Percentiles rank a stretch among this genome's conserved stretches.
Evolutionary conservation across 345 rosid species (phyloP).

Genomic region (Boechera divaricarpa): DNA sequence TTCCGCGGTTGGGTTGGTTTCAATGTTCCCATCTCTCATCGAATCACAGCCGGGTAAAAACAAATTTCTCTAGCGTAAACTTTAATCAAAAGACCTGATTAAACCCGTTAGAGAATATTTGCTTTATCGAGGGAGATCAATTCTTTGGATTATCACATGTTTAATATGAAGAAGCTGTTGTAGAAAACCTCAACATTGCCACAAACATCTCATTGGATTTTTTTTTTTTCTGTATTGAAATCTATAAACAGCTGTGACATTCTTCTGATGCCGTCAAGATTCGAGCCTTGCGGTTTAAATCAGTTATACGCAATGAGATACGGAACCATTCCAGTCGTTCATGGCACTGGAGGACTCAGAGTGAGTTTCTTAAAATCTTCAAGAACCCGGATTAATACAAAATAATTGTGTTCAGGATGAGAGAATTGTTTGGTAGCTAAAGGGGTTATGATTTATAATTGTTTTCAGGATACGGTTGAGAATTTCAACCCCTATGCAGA

Average conservation of each 20-base stretch:
- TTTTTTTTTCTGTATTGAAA: background rate
- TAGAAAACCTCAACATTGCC: background rate
- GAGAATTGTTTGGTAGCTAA: background rate
- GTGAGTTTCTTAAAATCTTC: conserved; percentile 54
- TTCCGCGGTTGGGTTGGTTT: conserved; percentile 99
- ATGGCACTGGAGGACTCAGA: conserved; percentile 91
- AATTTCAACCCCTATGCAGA: conserved; percentile 74
- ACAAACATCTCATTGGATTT: background rate
- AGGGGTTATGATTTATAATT: background rate
- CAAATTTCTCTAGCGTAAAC: background rate
- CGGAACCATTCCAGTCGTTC: conserved; percentile 93
- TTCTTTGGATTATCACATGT: background rate
- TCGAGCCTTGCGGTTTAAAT: conserved; percentile 95
- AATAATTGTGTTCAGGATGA: background rate
- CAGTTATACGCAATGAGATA: conserved; percentile 98
- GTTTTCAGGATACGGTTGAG: conserved; percentile 83
- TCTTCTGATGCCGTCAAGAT: conserved; percentile 96
- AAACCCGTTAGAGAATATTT: background rate
- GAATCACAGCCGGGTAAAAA: conserved; percentile 91
- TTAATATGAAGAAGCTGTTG: background rate
- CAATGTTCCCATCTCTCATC: conserved; percentile 87
- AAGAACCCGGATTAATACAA: background rate
- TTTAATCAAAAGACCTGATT: background rate
- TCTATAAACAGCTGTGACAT: conserved; percentile 79
- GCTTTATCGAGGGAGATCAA: background rate